phyloP scores from a whole-genome alignment of 1,284 basidiomycete species.

The Takashimella tepidaria region DNA sequence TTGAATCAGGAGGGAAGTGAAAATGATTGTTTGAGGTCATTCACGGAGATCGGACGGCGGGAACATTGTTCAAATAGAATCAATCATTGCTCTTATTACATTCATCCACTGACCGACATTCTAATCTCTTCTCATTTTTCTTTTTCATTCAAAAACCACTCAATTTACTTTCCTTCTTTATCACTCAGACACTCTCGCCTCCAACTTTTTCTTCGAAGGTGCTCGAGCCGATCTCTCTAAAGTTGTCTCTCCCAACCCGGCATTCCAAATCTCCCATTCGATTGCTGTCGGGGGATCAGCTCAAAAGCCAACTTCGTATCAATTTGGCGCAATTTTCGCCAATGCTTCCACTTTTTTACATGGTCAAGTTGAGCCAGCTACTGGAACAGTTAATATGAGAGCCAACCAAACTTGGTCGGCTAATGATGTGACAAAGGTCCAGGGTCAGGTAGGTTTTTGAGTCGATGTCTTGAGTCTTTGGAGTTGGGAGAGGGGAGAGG shows the following conservation, averaged over 20 bases:
- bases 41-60: too few species aligned
- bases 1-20: too few species aligned
- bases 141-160: too few species aligned
- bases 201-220: slow-evolving; percentile 96
- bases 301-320: slow-evolving; percentile 73
- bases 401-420: slow-evolving; percentile 85
- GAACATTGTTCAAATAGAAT: too few species aligned
- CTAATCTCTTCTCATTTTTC: too few species aligned
- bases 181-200: slow-evolving; percentile 74
- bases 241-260: slow-evolving; percentile 83
- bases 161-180: too few species aligned
- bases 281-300: slow-evolving; percentile 58
- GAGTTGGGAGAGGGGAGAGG: neutral
- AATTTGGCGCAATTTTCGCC: slow-evolving; percentile 90
- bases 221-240: slow-evolving; percentile 94
- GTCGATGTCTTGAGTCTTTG: neutral
- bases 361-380: slow-evolving; percentile 81
- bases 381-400: slow-evolving; percentile 82
- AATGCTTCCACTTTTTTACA: slow-evolving; percentile 72
- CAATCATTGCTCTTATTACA: too few species aligned
- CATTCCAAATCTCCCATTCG: slow-evolving; percentile 97
- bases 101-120: too few species aligned
- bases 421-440: slow-evolving; percentile 76
- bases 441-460: slow-evolving; percentile 64
- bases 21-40: too few species aligned